A percentile compares a stretch with the other conserved stretches of the same genome.
These are phyloP conservation scores for Boletus vinaceobasis DNA, from an alignment of 768 basidiomycete species.

Conservation along the genomic window DNA sequence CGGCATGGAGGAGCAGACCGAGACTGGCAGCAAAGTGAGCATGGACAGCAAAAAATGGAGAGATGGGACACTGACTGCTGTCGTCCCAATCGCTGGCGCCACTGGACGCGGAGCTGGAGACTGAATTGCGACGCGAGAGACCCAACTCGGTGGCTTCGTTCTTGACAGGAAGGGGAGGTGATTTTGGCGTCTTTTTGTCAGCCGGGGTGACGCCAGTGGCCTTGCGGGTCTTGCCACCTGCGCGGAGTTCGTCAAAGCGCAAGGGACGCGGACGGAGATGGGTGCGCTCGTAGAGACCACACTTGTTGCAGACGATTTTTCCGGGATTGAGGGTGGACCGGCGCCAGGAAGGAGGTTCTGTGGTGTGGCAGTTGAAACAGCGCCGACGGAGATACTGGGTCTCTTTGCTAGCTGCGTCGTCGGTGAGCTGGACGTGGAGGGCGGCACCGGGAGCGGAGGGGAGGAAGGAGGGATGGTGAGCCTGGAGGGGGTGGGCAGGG, in stretches of 20 bases:
- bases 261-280: constrained; percentile 79
- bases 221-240: constrained; percentile 81
- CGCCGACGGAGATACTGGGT: constrained; percentile 85
- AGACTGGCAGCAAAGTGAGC: constrained; percentile 16
- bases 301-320: constrained; percentile 94
- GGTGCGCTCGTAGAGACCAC: constrained; percentile 87
- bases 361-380: constrained; percentile 91
- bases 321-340: constrained; percentile 85
- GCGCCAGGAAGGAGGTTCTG: constrained; percentile 87
- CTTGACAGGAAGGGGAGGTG: constrained; percentile 48
- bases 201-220: constrained; percentile 16
- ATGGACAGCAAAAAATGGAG: background rate
- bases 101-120: constrained; percentile 53
- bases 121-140: constrained; percentile 56
- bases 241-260: constrained; percentile 83
- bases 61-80: constrained; percentile 48
- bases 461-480: constrained; percentile 40
- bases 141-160: constrained; percentile 57
- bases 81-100: constrained; percentile 79
- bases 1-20: constrained; percentile 33
- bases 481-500: constrained; percentile 28
- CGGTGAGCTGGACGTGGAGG: constrained; percentile 79
- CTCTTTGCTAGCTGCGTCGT: constrained; percentile 87
- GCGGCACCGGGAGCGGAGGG: constrained; percentile 37
- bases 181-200: constrained; percentile 32